A percentile compares a stretch with the other conserved stretches of the same genome.
Evolutionary conservation across 1,284 basidiomycete genomes (phyloP).

Genomic region (Trichosporon sp.): DNA sequence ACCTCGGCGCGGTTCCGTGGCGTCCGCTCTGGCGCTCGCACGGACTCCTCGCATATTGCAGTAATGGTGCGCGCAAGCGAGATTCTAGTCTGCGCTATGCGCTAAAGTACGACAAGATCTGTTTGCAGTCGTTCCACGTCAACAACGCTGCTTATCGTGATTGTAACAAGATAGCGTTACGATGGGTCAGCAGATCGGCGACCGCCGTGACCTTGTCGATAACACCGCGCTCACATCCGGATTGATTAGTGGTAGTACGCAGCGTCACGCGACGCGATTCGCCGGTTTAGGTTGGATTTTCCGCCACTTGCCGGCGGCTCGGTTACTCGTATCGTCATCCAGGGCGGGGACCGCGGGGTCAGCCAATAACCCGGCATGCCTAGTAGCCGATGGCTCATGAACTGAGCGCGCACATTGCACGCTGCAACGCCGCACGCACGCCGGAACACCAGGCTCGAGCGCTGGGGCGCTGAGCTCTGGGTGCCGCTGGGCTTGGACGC

Average conservation of each 20-base stretch:
- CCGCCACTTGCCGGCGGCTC: neutral
- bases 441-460: too few species aligned
- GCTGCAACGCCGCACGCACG: too few species aligned
- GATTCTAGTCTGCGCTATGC: too few species aligned
- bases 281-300: neutral
- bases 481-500: neutral
- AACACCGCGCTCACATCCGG: too few species aligned
- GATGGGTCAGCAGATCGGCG: too few species aligned
- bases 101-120: too few species aligned
- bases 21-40: neutral
- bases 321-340: neutral
- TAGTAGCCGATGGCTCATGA: neutral
- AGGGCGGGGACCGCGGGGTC: neutral
- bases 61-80: neutral
- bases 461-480: too few species aligned
- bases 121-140: too few species aligned
- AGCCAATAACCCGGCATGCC: neutral
- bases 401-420: neutral
- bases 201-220: too few species aligned
- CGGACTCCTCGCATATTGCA: too few species aligned
- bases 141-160: neutral
- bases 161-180: neutral
- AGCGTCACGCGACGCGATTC: neutral
- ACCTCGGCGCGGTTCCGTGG: neutral
- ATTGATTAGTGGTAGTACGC: too few species aligned